Evolutionary conservation across 805 yeast species (phyloP), one percentile per base, ranked within the genome.

Genomic region (Nakazawaea ishiwadae): DNA sequence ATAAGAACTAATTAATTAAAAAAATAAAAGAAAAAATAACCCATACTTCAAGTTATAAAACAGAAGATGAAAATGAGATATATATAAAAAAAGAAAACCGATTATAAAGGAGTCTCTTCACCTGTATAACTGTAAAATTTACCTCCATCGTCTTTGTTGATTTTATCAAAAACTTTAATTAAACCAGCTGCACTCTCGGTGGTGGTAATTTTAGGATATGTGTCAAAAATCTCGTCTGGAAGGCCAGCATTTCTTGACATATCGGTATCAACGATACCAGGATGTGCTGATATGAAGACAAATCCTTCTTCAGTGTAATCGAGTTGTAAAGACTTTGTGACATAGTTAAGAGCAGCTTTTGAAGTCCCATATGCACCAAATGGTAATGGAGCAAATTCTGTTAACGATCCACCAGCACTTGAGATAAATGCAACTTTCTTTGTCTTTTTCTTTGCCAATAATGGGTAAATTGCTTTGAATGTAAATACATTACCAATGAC

Each of bases 341-440:
- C 15, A 41, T 51, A 50, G 49, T 64, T 65, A 18, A 63, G 37
- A 2, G 66, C 68, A 3, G 65, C 62, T 44, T 68, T 67, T 5
- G 71, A 63, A 5, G 55, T 53, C 12, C 62, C 62, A 43, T 66
- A 66, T 8, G 60, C 54, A 38, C 43, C 35, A 7, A 41, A 29
- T 8, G 46, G 40, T n/a, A 46, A 12, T 5, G 60, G 56, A 5
- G 59, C 45, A 26, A 44, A 50, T 5, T 43, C 50, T 5, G 52
- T 52, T 27, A 55, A 47, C 4, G 65, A 60, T 1, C 60, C 66
- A 20, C 53, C 50, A 5, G 48, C 27, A 32, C 60, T 52, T 2
- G 67, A 56, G 11, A 56, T 51, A 42, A 62, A 56, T 6, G 58
- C 40, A 11, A 60, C 45, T 40, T 61, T 60, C 39, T 58, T 57